phyloP scores from a whole-genome alignment of 441 rosid species.

The Macaranga tanarius region DNA sequence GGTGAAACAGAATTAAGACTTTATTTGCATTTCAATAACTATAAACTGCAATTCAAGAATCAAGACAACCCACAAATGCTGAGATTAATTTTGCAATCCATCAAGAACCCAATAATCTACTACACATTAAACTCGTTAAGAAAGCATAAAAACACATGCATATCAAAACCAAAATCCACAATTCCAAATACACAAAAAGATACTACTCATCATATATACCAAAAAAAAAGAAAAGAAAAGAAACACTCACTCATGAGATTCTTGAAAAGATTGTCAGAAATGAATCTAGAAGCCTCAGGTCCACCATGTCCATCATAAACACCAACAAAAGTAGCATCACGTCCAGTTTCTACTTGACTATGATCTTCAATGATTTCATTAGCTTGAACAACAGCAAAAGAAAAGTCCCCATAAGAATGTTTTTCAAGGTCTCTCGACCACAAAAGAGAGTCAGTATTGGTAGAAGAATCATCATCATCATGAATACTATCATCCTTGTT shows the following conservation, averaged over 20 bases:
- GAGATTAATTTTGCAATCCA: background rate
- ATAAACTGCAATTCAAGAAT: background rate
- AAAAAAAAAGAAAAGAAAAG: background rate
- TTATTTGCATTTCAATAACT: background rate
- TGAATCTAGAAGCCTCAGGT: constrained; percentile 76
- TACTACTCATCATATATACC: too few relatives aligned
- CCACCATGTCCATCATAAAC: constrained; percentile 99
- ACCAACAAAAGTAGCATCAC: constrained; percentile 72
- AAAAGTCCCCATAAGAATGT: constrained; percentile 74
- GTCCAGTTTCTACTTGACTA: constrained; percentile 75
- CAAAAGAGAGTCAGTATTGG: constrained; percentile 46
- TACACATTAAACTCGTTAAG: background rate
- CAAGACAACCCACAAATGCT: background rate
- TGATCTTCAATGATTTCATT: constrained; percentile 84
- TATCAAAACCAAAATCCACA: background rate
- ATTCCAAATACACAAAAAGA: background rate
- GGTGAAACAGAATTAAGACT: background rate
- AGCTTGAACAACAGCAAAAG: constrained; percentile 80
- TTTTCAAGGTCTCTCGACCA: constrained; percentile 83
- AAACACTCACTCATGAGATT: constrained; percentile 64
- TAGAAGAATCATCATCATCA: constrained; percentile 35
- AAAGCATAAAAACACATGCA: background rate
- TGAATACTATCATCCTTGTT: constrained; percentile 47
- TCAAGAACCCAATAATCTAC: background rate
- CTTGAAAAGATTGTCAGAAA: constrained; percentile 70